Conservation (phyloP, 768 basidiomycete species). For the Xanthoconium stramineum region DNA sequence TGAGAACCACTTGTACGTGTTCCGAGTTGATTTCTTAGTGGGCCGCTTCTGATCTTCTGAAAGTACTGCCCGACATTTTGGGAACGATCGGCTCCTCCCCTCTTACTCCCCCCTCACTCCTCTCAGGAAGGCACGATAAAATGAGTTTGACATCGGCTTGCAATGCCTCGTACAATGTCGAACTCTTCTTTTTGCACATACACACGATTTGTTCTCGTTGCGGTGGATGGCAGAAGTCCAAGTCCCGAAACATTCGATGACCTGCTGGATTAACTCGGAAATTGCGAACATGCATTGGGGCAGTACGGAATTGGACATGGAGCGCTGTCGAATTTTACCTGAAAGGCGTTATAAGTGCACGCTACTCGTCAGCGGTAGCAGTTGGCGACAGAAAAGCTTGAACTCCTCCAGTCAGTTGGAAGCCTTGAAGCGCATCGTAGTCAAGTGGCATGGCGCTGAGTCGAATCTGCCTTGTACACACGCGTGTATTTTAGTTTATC, state of each 20-base stretch:
- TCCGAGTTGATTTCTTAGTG: no score
- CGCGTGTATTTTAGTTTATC: background rate
- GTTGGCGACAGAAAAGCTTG: background rate
- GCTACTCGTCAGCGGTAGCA: conserved; percentile 38
- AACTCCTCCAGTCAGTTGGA: no score
- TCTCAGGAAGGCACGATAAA: background rate
- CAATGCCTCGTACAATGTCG: background rate
- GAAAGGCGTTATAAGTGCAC: conserved; percentile 46
- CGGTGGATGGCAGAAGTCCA: background rate
- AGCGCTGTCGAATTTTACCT: conserved; percentile 40
- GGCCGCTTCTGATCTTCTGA: no score
- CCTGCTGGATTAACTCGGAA: background rate
- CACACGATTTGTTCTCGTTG: background rate
- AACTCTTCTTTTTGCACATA: background rate
- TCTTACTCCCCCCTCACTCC: no score
- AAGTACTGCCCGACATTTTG: no score
- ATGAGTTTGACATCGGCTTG: background rate
- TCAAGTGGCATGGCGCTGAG: no score
- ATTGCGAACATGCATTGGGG: background rate
- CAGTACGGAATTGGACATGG: conserved; percentile 1
- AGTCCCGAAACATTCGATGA: background rate
- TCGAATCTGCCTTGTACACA: no score
- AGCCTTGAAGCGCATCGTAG: no score
- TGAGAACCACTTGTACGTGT: no score
- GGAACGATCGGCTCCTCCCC: no score